These are phyloP conservation scores for Phaeosphaeriaceae sp. DNA, from an alignment of 2,329 filamentous ascomycete species.

Conservation along the genomic window DNA sequence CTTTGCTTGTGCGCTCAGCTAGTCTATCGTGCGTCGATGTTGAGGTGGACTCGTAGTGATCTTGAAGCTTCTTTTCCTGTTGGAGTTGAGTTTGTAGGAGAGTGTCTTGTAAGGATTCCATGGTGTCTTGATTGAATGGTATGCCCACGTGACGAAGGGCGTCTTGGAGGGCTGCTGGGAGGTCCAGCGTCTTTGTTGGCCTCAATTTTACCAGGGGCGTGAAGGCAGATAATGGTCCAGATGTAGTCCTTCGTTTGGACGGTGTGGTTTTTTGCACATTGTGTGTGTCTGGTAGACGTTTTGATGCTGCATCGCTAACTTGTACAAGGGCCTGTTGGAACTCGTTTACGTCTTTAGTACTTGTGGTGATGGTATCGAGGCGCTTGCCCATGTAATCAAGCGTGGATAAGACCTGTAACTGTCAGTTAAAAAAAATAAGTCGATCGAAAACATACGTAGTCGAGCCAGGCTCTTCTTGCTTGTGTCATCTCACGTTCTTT, in stretches of 20 bases:
- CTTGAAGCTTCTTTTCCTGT: constrained; percentile 41
- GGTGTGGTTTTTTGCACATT: constrained; percentile 18
- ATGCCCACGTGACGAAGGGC: constrained; percentile 43
- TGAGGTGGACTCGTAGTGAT: constrained; percentile 44
- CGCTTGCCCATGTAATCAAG: constrained; percentile 52
- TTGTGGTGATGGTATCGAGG: constrained; percentile 34
- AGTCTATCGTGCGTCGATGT: constrained; percentile 40
- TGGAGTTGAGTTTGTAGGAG: constrained; percentile 41
- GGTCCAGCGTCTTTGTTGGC: constrained; percentile 31
- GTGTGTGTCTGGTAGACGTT: constrained; percentile 30
- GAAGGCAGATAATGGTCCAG: constrained; percentile 31
- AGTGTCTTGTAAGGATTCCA: constrained; percentile 31
- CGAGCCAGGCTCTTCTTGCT: constrained; percentile 50
- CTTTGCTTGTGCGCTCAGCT: constrained; percentile 44
- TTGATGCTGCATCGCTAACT: constrained; percentile 30
- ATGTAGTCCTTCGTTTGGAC: constrained; percentile 28
- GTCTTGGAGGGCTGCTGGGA: constrained; percentile 43
- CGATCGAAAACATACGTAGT: constrained; percentile 45
- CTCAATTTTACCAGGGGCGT: constrained; percentile 40
- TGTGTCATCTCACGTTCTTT: constrained; percentile 43
- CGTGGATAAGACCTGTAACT: constrained; percentile 42
- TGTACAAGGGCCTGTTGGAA: constrained; percentile 43
- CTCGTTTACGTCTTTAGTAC: constrained; percentile 32
- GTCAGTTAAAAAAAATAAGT: constrained; percentile 9
- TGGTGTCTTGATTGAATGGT: constrained; percentile 37